phyloP scores from a whole-genome alignment of 2,329 filamentous ascomycete species.

The Botrytis deweyae region DNA sequence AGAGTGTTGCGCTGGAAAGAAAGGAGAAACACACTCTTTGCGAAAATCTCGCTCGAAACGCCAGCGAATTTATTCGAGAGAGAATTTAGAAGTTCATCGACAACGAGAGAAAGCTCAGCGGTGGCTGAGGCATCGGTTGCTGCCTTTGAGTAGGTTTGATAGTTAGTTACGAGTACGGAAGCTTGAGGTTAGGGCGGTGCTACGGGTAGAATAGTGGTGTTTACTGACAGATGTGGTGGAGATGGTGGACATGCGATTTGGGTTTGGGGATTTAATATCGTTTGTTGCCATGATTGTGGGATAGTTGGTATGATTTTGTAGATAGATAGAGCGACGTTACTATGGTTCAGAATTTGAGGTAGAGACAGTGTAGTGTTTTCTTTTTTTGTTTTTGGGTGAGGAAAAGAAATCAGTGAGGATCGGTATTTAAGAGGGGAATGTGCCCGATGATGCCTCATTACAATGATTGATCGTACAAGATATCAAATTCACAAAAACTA shows the following conservation, averaged over 20 bases:
- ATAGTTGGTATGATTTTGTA: background rate
- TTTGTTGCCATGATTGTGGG: constrained; percentile 25
- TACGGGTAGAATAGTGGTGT: background rate
- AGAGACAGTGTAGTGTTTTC: background rate
- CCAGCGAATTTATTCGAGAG: constrained; percentile 82
- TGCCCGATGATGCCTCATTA: constrained; percentile 7
- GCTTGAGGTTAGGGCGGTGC: constrained; percentile 13
- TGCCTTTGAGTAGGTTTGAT: constrained; percentile 24
- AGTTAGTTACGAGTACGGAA: background rate
- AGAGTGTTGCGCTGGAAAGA: background rate
- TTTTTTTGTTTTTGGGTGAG: background rate
- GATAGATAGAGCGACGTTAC: background rate
- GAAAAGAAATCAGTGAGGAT: constrained; percentile 1
- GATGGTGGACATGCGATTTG: constrained; percentile 27
- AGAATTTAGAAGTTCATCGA: constrained; percentile 84
- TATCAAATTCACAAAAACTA: background rate
- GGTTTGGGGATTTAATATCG: constrained; percentile 25
- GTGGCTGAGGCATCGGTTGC: constrained; percentile 34
- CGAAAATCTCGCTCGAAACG: constrained; percentile 82
- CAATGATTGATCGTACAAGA: background rate
- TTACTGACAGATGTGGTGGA: constrained; percentile 29
- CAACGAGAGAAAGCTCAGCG: constrained; percentile 49
- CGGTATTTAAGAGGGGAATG: background rate
- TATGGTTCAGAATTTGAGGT: background rate
- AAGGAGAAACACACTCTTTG: constrained; percentile 65